phyloP scores from a whole-genome alignment of 257 asterid genomes.

The Solanum raphanifolium region DNA sequence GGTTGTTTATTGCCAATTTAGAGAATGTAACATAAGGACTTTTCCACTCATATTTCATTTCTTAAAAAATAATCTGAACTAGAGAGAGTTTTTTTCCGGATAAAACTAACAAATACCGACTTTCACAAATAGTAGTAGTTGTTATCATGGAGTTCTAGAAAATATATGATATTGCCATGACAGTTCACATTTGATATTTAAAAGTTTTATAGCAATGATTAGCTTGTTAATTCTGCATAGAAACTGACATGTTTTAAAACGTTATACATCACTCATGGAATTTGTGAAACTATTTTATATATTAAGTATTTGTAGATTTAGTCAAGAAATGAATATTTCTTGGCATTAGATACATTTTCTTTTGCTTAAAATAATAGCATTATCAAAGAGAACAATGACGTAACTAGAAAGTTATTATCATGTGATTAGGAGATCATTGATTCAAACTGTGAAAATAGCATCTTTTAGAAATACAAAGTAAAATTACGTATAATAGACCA shows the following conservation, averaged over 20 bases:
- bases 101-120: neutral
- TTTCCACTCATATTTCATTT: no score
- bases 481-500: no score
- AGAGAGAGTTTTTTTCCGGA: neutral
- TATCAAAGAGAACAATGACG: neutral
- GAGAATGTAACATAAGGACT: no score
- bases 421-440: neutral
- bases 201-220: neutral
- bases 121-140: neutral
- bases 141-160: neutral
- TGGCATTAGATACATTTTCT: neutral
- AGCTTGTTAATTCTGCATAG: neutral
- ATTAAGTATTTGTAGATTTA: neutral
- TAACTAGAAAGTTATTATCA: neutral
- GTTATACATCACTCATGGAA: neutral
- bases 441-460: neutral
- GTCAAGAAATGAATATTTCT: neutral
- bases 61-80: no score
- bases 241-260: neutral
- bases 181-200: neutral
- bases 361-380: neutral
- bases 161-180: neutral
- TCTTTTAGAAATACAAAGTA: no score
- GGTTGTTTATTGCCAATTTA: no score
- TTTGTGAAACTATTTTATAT: neutral